phyloP scores from a whole-genome alignment of 148 eudicot genomes.

The Camellia sinensis region DNA sequence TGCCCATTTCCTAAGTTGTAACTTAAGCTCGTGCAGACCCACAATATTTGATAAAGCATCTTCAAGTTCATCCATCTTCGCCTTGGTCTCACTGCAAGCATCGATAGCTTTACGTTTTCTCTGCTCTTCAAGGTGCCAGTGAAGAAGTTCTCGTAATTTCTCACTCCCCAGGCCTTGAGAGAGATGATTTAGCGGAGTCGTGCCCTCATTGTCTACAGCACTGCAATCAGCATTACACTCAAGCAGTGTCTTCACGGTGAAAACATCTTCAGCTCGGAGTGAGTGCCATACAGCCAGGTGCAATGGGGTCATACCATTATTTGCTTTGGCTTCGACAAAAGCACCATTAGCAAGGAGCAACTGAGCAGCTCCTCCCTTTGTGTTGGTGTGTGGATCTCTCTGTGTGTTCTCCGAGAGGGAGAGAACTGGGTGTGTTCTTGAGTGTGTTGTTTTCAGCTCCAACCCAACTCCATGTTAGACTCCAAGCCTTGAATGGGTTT shows the following conservation, averaged over 20 bases:
- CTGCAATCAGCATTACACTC: conserved; percentile 87
- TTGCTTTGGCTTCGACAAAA: conserved; percentile 88
- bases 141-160: conserved; percentile 63
- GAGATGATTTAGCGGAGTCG: conserved; percentile 81
- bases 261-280: conserved; percentile 63
- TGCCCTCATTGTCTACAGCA: conserved; percentile 83
- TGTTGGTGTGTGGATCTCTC: too few relatives aligned
- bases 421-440: too few relatives aligned
- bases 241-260: conserved; percentile 77
- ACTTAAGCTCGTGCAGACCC: conserved; percentile 79
- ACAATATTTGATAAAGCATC: conserved; percentile 63
- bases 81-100: conserved; percentile 91
- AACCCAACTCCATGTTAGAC: too few relatives aligned
- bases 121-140: conserved; percentile 68
- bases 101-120: conserved; percentile 76
- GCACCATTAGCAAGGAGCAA: conserved; percentile 93
- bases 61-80: conserved; percentile 95
- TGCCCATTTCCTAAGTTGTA: conserved; percentile 92
- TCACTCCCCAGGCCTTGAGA: conserved; percentile 82
- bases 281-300: conserved; percentile 99
- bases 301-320: conserved; percentile 99
- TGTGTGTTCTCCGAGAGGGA: too few relatives aligned
- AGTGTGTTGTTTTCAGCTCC: too few relatives aligned
- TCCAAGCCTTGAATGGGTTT: too few relatives aligned
- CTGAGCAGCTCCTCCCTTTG: too few relatives aligned